Conservation (phyloP, 208 protist genomes). For the Leishmania arabica region DNA sequence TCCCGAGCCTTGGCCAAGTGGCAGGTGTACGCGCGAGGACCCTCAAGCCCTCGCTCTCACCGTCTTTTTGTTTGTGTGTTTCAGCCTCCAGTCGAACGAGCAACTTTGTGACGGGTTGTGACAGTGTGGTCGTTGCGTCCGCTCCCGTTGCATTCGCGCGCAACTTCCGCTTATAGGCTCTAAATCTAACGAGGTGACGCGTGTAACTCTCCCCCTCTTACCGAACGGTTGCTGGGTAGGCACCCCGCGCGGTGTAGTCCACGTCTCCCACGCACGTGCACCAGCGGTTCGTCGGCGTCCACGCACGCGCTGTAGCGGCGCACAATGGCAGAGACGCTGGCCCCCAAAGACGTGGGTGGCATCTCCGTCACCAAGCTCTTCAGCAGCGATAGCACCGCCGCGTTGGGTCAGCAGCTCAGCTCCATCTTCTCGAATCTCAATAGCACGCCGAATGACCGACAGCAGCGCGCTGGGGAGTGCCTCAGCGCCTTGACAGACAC, state of each 20-base stretch:
- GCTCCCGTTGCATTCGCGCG: not conserved
- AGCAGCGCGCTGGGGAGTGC: slow-evolving; percentile 70
- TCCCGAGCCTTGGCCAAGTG: not conserved
- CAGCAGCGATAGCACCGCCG: slow-evolving; percentile 53
- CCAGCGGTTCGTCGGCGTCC: not conserved
- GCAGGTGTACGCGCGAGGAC: not conserved
- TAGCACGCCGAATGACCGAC: slow-evolving; percentile 50
- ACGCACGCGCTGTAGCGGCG: not conserved
- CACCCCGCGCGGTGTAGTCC: no score
- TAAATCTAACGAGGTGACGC: not conserved
- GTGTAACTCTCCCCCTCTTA: not conserved
- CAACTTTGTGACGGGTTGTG: not conserved
- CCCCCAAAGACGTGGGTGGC: slow-evolving; percentile 12
- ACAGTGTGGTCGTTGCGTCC: not conserved
- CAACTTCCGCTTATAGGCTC: not conserved
- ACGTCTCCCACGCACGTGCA: not conserved
- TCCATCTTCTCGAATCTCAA: slow-evolving; percentile 81
- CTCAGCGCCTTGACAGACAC: slow-evolving; percentile 75
- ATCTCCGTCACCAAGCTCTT: slow-evolving; percentile 19
- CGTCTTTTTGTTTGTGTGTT: not conserved
- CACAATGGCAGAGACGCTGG: slow-evolving; percentile 25
- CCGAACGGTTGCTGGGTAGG: not conserved
- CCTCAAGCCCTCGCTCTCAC: not conserved
- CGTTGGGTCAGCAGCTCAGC: slow-evolving; percentile 68
- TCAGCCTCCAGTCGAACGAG: not conserved